Base-by-base conservation (phyloP, 495 filamentous ascomycete species). In the Letharia lupina region DNA sequence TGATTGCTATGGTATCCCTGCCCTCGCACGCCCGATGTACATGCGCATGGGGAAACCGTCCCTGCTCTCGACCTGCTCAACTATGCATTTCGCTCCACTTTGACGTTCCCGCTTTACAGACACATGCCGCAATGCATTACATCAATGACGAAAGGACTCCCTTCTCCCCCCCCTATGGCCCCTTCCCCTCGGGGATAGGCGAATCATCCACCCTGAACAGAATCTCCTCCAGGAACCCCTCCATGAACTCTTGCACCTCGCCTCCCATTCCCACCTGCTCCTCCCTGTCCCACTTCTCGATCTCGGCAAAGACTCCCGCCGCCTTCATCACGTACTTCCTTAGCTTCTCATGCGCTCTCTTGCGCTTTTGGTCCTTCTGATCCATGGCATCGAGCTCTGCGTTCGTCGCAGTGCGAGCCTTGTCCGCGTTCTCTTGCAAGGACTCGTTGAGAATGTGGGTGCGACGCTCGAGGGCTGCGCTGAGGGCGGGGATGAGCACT, bases 211-310 rank as follows among this genome's bases (percentile, higher is more conserved):
- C 89, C 44, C 94, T 79, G 10, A 96, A 91, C n/a, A 98, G 81
- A 20, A 98, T 85, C 79, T 98, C 94, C 78, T 98, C 94, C 41
- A 98, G 79, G 67, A 96, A 85, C 3, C 90, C 93, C 75, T 98
- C 94, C 41, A 98, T 77, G 68, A 97, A 94, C 0, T 87, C 87
- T 58, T 85, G 83, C 23, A 96, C 90, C 16, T 90, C 91, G 47
- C 87, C 88, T 7, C 91, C 93, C 94, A 98, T 96, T 0, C 90
- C 89, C 3, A 98, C 91, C 9, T 90, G 88, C 61, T 87, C 87
- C 57, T 85, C 84, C 72, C 84, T 86, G 74, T 98, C 94, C 76
- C 85, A 89, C 56, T 86, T 83, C 72, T 98, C 93, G 68, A 98
- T 90, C 74, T 94, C 90, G 69, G 84, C 85, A 73, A 96, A 93